Conservation (phyloP, 2,329 filamentous ascomycete species). For the Elsinoe ampelina region DNA sequence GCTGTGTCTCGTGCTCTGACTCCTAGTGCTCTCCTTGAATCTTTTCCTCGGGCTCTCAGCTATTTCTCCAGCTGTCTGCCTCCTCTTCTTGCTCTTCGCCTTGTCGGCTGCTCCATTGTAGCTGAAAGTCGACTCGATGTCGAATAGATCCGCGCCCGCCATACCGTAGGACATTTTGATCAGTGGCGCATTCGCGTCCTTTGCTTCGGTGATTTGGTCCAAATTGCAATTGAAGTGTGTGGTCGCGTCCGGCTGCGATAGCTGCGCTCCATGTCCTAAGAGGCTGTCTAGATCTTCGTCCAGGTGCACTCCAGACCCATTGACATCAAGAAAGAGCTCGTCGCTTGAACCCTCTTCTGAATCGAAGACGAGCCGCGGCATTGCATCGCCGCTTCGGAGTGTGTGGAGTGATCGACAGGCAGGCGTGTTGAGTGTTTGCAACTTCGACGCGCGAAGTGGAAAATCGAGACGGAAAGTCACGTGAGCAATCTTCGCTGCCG, state of each 20-base stretch:
- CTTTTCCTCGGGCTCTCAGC: constrained; percentile 1
- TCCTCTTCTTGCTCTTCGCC: not conserved
- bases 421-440: constrained; percentile 2
- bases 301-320: too few relatives aligned
- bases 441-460: not conserved
- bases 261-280: not conserved
- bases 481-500: not conserved
- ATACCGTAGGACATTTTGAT: not conserved
- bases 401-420: not conserved
- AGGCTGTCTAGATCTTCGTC: not conserved
- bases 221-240: not conserved
- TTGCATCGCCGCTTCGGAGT: not conserved
- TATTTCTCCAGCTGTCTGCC: not conserved
- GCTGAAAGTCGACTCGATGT: constrained; percentile 3
- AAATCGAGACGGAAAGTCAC: not conserved
- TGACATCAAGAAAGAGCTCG: not conserved
- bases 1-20: not conserved
- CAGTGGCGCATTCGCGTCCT: not conserved
- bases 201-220: not conserved
- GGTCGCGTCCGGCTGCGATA: not conserved
- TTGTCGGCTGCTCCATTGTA: not conserved
- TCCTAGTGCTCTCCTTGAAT: not conserved
- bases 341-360: constrained; percentile 1
- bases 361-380: not conserved
- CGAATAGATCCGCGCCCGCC: constrained; percentile 2